phyloP scores from a whole-genome alignment of 2,329 filamentous ascomycete genomes.

The Rutstroemia sydowiana region DNA sequence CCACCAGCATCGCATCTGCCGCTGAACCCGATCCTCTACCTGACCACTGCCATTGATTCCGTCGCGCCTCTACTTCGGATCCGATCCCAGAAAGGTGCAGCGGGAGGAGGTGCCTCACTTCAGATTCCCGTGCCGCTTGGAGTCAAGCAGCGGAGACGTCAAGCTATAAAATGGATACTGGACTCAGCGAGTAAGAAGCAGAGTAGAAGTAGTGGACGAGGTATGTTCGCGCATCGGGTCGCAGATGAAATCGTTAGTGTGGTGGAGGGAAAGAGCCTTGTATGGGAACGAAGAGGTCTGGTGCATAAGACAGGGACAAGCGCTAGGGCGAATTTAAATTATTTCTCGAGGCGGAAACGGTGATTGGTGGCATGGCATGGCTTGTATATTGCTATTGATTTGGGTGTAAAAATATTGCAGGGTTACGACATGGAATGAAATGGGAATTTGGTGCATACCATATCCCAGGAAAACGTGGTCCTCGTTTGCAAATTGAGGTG shows the following conservation, averaged over 20 bases:
- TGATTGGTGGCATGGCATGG: background rate
- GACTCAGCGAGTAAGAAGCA: slow-evolving; percentile 73
- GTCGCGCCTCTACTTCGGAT: slow-evolving; percentile 84
- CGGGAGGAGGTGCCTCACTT: slow-evolving; percentile 77
- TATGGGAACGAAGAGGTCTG: slow-evolving; percentile 74
- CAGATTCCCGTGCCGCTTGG: slow-evolving; percentile 75
- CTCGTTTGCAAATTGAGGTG: too few relatives aligned
- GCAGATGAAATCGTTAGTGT: slow-evolving; percentile 83
- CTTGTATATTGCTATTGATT: background rate
- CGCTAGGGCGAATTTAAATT: slow-evolving; percentile 63
- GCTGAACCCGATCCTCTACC: slow-evolving; percentile 81
- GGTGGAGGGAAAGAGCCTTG: slow-evolving; percentile 73
- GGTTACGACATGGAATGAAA: background rate
- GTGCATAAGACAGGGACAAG: slow-evolving; percentile 77
- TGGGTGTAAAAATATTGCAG: background rate
- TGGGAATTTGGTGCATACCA: too few relatives aligned
- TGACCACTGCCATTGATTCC: slow-evolving; percentile 85
- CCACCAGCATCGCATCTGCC: slow-evolving; percentile 75
- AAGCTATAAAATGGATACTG: slow-evolving; percentile 83
- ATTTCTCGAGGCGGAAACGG: slow-evolving; percentile 25
- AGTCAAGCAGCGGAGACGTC: slow-evolving; percentile 66
- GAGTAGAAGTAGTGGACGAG: slow-evolving; percentile 62
- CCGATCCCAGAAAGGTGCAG: slow-evolving; percentile 65
- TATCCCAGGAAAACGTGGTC: too few relatives aligned
- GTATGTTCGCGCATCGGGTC: slow-evolving; percentile 68